Evolutionary conservation across 2,329 filamentous ascomycete species (phyloP), one percentile per base, ranked within the genome.

Genomic region (Colletotrichum sublineola): DNA sequence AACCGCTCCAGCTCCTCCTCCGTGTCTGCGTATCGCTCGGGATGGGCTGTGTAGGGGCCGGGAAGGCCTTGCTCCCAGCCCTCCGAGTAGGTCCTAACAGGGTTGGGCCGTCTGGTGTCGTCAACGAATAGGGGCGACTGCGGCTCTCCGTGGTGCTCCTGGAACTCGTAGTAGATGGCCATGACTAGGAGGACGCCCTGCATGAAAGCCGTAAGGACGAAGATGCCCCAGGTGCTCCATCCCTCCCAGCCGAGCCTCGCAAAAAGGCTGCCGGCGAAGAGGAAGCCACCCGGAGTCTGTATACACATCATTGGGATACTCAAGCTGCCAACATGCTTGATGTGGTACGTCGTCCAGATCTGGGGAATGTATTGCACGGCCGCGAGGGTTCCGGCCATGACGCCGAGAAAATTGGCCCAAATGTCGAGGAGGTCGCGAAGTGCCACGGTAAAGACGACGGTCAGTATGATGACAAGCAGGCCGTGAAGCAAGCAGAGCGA

Each of bases 221-320:
- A 97, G 18, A 98, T 92, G 12, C 94, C 91, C 96, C 96, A 99
- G 0, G 95, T 94, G 82, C 95, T 98, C 96, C 96, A 99, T 0
- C 96, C 96, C 44, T 88, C 90, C 77, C 86, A 87, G 0, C 96
- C 96, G 29, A 98, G 87, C 57, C 96, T 89, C 9, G 89, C 90
- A 63, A 92, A 94, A 55, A 99, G 84, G 80, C 95, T 98, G 15
- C 88, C 92, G 0, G 96, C 95, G 83, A 97, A 98, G 8, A 99
- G 84, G 76, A 97, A 92, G 71, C 94, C 95, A 0, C 96, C 96
- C 0, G 96, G 96, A 0, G 96, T 98, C 81, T 99, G 96, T 44
- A 99, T 97, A 80, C 93, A 93, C 95, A 99, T 98, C 93, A 98
- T 98, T 5, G 94, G 92, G 68, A 99, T 96, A 78, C 94, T 97